phyloP scores from a whole-genome alignment of 2,329 filamentous ascomycete genomes.

The Beauveria sp. region DNA sequence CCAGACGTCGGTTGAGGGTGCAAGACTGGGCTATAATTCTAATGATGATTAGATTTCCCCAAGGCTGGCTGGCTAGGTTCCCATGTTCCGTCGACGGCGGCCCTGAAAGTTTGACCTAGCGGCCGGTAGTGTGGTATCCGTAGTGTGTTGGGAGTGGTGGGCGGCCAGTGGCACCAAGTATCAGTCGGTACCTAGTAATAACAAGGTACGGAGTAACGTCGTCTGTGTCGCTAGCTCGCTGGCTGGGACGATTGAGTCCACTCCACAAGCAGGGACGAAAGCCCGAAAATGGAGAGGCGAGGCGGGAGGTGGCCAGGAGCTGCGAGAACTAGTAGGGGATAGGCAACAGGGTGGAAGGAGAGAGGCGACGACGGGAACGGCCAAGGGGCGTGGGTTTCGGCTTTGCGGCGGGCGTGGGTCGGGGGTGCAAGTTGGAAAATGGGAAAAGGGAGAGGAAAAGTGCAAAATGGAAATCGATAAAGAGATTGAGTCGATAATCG shows the following conservation, averaged over 20 bases:
- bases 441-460: background rate
- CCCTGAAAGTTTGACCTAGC: conserved; percentile 8
- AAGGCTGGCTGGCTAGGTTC: conserved; percentile 1
- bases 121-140: background rate
- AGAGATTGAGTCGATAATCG: too few relatives aligned
- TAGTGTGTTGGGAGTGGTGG: background rate
- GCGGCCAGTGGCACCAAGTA: background rate
- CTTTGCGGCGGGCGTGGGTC: background rate
- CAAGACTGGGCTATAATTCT: background rate
- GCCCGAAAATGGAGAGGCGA: conserved; percentile 3
- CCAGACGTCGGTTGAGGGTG: background rate
- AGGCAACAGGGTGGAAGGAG: background rate
- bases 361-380: background rate
- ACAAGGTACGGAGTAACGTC: too few relatives aligned
- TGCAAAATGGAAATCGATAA: too few relatives aligned
- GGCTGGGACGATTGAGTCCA: background rate
- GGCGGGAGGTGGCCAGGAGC: background rate
- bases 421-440: background rate
- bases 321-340: background rate
- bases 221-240: background rate
- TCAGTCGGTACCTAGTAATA: too few relatives aligned
- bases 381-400: conserved; percentile 1
- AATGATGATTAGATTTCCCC: background rate
- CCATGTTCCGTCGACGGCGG: background rate
- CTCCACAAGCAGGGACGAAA: background rate